These are phyloP conservation scores for Cladorrhinum sp. DNA, from an alignment of 2,329 filamentous ascomycete species.

Conservation along the genomic window DNA sequence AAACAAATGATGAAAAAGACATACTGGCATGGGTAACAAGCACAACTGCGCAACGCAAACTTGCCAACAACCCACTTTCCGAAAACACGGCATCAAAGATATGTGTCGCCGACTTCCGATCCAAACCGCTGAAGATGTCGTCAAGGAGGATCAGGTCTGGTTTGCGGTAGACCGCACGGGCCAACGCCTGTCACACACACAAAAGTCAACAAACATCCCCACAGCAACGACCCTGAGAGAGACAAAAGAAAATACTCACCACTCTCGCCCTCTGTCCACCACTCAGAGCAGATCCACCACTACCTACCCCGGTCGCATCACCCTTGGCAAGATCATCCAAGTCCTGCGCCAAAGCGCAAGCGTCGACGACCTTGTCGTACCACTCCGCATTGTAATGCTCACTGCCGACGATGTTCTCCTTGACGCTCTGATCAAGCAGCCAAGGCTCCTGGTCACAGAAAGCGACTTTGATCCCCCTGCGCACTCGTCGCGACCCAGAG, in stretches of 20 bases:
- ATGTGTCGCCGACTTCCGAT: conserved; percentile 11
- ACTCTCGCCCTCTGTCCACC: conserved; percentile 44
- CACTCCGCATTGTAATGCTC: conserved; percentile 29
- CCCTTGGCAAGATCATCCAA: conserved; percentile 32
- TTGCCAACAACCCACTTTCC: conserved; percentile 8
- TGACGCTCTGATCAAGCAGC: conserved; percentile 27
- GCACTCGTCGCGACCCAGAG: conserved; percentile 6
- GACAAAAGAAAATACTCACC: conserved; percentile 27
- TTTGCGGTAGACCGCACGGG: conserved; percentile 14
- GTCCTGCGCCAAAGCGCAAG: conserved; percentile 37
- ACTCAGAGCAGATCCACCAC: conserved; percentile 41
- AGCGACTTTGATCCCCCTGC: conserved; percentile 7
- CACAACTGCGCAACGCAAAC: conserved; percentile 7
- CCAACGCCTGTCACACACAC: conserved; percentile 1
- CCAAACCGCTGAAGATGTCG: conserved; percentile 17
- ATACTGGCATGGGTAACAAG: conserved; percentile 12
- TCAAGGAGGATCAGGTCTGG: conserved; percentile 16
- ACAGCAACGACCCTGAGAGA: neutral
- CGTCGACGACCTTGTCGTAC: conserved; percentile 31
- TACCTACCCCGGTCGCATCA: conserved; percentile 39
- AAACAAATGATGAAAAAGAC: neutral
- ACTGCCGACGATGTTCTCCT: conserved; percentile 29
- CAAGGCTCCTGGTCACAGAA: conserved; percentile 19
- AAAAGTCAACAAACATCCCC: neutral
- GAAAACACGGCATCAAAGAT: conserved; percentile 13